Percentiles rank a stretch among this genome's conserved stretches.
phyloP scores from a whole-genome alignment of 768 basidiomycete genomes.

The Floccularia luteovirens region DNA sequence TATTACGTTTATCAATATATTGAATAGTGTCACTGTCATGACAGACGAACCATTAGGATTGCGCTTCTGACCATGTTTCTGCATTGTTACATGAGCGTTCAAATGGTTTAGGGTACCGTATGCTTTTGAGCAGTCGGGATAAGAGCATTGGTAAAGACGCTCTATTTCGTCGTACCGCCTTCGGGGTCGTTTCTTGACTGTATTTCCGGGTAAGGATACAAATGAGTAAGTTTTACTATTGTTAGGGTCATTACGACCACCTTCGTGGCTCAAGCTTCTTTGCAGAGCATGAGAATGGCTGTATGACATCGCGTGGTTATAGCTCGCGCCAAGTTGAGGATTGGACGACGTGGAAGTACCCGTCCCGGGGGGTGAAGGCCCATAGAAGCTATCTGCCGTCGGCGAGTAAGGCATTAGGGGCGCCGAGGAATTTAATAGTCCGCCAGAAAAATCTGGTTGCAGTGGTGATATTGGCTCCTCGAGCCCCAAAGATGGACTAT shows the following conservation, averaged over 20 bases:
- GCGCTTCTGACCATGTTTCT: conserved; percentile 88
- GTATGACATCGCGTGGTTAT: conserved; percentile 15
- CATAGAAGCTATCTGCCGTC: conserved; percentile 42
- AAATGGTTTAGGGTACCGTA: conserved; percentile 96
- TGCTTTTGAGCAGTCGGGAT: conserved; percentile 69
- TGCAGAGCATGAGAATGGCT: conserved; percentile 21
- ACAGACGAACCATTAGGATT: conserved; percentile 73
- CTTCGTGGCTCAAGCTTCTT: conserved; percentile 17
- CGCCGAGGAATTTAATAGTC: conserved; percentile 22
- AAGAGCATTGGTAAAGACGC: conserved; percentile 84
- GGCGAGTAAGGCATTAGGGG: conserved; percentile 37
- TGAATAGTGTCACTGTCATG: conserved; percentile 3
- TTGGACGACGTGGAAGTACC: conserved; percentile 51
- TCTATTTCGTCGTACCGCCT: conserved; percentile 94
- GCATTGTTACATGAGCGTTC: conserved; percentile 98
- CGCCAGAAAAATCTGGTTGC: conserved; percentile 44
- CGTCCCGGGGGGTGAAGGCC: conserved; percentile 55
- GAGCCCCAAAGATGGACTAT: conserved; percentile 22
- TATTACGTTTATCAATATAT: conserved; percentile 10
- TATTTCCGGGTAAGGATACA: conserved; percentile 73
- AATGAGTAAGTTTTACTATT: conserved; percentile 76
- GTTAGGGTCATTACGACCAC: conserved; percentile 23
- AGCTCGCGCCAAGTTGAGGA: conserved; percentile 16
- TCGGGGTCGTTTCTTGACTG: conserved; percentile 78
- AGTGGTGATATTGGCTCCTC: conserved; percentile 50